phyloP scores from a whole-genome alignment of 1,284 basidiomycete genomes.

The Microbotryum violaceum region DNA sequence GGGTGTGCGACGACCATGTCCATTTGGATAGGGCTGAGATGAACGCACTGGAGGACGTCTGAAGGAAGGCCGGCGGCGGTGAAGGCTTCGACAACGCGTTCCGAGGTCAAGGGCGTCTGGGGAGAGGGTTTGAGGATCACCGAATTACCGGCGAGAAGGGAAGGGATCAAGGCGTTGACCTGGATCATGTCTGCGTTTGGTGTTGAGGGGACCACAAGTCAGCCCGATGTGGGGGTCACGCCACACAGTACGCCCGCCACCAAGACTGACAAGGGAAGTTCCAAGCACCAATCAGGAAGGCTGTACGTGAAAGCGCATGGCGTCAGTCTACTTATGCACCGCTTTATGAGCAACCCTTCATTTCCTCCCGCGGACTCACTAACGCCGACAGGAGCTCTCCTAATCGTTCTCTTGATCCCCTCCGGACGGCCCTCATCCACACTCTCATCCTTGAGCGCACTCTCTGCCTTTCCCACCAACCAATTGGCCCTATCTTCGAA shows the following conservation, averaged over 20 bases:
- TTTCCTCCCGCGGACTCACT: too few relatives aligned
- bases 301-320: conserved; percentile 41
- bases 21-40: conserved; percentile 62
- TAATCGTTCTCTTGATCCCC: conserved; percentile 59
- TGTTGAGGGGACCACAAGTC: too few relatives aligned
- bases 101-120: conserved; percentile 81
- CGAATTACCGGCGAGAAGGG: conserved; percentile 65
- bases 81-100: conserved; percentile 65
- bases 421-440: conserved; percentile 42
- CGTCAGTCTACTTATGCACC: too few relatives aligned
- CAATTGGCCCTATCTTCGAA: conserved; percentile 73
- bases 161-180: conserved; percentile 83
- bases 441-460: conserved; percentile 64
- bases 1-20: conserved; percentile 58
- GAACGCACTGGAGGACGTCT: conserved; percentile 62
- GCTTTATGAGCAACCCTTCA: too few relatives aligned
- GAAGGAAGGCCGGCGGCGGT: conserved; percentile 65
- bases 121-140: conserved; percentile 90
- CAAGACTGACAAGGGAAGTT: conserved; percentile 52
- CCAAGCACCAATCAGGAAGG: conserved; percentile 75
- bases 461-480: conserved; percentile 73
- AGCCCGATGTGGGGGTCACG: not conserved
- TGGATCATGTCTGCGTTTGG: conserved; percentile 62
- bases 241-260: not conserved
- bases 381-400: conserved; percentile 76